Evolutionary conservation across 73 alveolate genomes (phyloP).

Genomic region (Paramecium primaurelia): DNA sequence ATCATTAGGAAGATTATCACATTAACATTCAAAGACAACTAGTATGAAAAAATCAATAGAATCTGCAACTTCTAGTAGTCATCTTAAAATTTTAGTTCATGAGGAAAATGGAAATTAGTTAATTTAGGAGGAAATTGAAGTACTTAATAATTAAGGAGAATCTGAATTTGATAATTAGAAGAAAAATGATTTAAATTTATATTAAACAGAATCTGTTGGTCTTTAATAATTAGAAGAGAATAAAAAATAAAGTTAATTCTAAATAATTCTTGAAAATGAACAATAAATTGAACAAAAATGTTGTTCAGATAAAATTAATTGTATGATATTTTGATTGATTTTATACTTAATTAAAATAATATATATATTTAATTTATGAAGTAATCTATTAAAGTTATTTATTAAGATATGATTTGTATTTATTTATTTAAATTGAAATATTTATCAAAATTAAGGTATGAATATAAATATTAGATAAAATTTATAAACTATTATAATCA

Average conservation of each 20-base stretch:
- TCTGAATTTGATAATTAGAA: background rate
- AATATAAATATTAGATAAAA: no score
- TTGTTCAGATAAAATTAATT: background rate
- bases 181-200: background rate
- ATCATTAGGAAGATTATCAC: background rate
- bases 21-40: background rate
- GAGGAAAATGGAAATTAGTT: conserved; percentile 27
- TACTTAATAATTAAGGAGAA: background rate
- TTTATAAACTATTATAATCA: no score
- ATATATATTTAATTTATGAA: no score
- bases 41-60: background rate
- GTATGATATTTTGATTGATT: background rate
- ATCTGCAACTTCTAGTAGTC: background rate
- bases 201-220: background rate
- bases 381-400: no score
- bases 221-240: background rate
- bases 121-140: background rate
- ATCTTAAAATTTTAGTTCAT: background rate
- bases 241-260: background rate
- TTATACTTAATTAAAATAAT: background rate
- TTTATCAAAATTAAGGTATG: no score
- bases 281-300: background rate
- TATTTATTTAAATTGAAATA: no score
- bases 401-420: no score
- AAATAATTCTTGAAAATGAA: background rate